These are phyloP conservation scores for Starmerella powellii DNA, from an alignment of 805 yeast genomes.

Conservation along the genomic window DNA sequence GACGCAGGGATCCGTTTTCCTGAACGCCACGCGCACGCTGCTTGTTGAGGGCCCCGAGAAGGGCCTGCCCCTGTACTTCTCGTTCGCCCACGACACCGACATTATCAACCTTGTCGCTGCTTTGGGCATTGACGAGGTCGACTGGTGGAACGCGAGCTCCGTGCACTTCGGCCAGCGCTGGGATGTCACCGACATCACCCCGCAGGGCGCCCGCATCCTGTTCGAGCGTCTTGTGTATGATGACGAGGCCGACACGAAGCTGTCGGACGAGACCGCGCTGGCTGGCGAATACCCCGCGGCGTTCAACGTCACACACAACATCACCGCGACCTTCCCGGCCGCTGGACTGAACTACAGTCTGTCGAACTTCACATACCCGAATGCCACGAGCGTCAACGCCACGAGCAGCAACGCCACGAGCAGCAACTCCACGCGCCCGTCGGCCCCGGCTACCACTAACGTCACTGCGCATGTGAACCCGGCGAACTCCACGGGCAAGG, in stretches of 20 bases:
- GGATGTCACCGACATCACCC: slow-evolving; percentile 34
- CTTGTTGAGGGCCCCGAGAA: slow-evolving; percentile 33
- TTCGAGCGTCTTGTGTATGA: slow-evolving; percentile 34
- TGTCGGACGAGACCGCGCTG: slow-evolving; percentile 5
- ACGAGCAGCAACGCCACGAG: not conserved
- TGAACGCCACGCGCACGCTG: slow-evolving; percentile 39
- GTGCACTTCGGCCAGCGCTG: slow-evolving; percentile 40
- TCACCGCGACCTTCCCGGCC: slow-evolving; percentile 15
- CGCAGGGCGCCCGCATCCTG: slow-evolving; percentile 26
- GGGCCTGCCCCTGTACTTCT: slow-evolving; percentile 33
- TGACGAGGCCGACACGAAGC: slow-evolving; percentile 22
- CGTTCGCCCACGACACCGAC: slow-evolving; percentile 50
- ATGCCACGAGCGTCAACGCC: slow-evolving; percentile 3
- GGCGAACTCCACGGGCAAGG: slow-evolving; percentile 4
- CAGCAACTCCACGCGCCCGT: slow-evolving; percentile 1
- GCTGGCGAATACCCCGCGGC: slow-evolving; percentile 18
- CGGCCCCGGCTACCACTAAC: too few species aligned
- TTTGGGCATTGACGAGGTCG: slow-evolving; percentile 36
- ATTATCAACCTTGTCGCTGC: slow-evolving; percentile 39
- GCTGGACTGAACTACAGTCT: not conserved
- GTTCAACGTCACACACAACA: slow-evolving; percentile 16
- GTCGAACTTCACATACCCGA: not conserved
- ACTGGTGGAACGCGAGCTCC: slow-evolving; percentile 30
- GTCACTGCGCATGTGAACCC: too few species aligned
- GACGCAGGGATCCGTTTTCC: slow-evolving; percentile 36